phyloP scores from a whole-genome alignment of 106 monocot genomes.

The Iris macrosiphon region DNA sequence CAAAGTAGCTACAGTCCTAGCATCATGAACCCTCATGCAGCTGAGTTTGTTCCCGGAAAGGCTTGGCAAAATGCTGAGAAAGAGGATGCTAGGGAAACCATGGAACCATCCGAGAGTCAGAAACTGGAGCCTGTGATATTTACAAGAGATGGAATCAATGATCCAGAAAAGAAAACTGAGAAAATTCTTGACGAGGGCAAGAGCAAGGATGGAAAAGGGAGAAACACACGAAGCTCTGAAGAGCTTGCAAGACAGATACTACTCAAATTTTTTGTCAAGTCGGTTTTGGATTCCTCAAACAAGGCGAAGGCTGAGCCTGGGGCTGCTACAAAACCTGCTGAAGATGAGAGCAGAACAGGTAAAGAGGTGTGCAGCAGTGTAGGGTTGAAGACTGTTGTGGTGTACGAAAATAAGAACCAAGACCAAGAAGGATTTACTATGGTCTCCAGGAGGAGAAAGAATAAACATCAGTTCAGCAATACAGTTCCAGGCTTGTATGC shows the following conservation, averaged over 20 bases:
- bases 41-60: conserved; percentile 76
- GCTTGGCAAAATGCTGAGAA: conserved; percentile 25
- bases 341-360: conserved; percentile 5
- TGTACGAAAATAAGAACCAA: conserved; percentile 19
- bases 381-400: conserved; percentile 2
- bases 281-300: conserved; percentile 30
- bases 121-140: background rate
- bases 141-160: conserved; percentile 7
- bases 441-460: conserved; percentile 62
- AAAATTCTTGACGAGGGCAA: conserved; percentile 18
- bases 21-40: conserved; percentile 91
- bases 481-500: conserved; percentile 47
- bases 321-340: background rate
- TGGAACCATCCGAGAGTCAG: conserved; percentile 6
- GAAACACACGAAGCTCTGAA: conserved; percentile 14
- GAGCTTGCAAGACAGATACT: conserved; percentile 88
- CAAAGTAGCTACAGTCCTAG: conserved; percentile 19
- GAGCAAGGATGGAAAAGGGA: conserved; percentile 27
- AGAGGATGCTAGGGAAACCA: conserved; percentile 9
- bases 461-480: conserved; percentile 47
- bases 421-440: conserved; percentile 84
- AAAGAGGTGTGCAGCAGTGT: conserved; percentile 5
- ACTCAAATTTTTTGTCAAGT: conserved; percentile 82
- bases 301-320: conserved; percentile 19
- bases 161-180: conserved; percentile 18